These are phyloP conservation scores for Beauveria australis DNA, from an alignment of 2,329 filamentous ascomycete genomes.

Conservation along the genomic window DNA sequence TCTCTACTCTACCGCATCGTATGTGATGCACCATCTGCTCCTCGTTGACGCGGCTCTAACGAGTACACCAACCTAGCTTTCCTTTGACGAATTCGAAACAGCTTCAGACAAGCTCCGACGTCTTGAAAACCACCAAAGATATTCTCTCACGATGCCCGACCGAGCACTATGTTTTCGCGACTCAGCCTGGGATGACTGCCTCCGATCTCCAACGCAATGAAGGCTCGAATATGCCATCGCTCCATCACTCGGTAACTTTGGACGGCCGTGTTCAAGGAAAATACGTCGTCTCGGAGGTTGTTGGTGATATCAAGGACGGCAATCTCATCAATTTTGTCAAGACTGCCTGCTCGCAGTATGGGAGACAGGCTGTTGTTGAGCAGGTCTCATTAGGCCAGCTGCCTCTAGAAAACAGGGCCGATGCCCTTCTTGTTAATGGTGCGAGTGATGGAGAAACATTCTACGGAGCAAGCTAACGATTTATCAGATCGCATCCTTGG, in stretches of 20 bases:
- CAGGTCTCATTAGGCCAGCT: constrained; percentile 34
- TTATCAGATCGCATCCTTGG: constrained; percentile 43
- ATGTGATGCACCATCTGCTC: constrained; percentile 28
- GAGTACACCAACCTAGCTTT: constrained; percentile 15
- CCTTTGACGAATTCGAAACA: constrained; percentile 28
- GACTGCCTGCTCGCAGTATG: constrained; percentile 34
- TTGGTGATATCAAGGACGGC: constrained; percentile 37
- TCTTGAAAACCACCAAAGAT: constrained; percentile 34
- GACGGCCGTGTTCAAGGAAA: constrained; percentile 27
- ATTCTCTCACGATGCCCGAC: constrained; percentile 63
- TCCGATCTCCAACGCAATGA: constrained; percentile 53
- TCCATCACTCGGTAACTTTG: constrained; percentile 33
- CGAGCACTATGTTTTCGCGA: constrained; percentile 66
- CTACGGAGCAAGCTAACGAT: constrained; percentile 7
- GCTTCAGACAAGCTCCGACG: constrained; percentile 41
- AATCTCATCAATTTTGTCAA: constrained; percentile 37
- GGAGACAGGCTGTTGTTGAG: constrained; percentile 30
- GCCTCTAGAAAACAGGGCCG: constrained; percentile 31
- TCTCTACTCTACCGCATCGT: constrained; percentile 78
- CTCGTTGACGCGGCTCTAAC: background rate
- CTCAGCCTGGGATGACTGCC: constrained; percentile 65
- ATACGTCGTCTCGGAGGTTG: constrained; percentile 49
- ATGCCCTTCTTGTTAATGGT: constrained; percentile 42
- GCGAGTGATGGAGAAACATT: constrained; percentile 13
- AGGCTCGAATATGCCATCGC: constrained; percentile 45